Conservation (phyloP, 2,329 filamentous ascomycete species). For the Pseudogymnoascus sp. region DNA sequence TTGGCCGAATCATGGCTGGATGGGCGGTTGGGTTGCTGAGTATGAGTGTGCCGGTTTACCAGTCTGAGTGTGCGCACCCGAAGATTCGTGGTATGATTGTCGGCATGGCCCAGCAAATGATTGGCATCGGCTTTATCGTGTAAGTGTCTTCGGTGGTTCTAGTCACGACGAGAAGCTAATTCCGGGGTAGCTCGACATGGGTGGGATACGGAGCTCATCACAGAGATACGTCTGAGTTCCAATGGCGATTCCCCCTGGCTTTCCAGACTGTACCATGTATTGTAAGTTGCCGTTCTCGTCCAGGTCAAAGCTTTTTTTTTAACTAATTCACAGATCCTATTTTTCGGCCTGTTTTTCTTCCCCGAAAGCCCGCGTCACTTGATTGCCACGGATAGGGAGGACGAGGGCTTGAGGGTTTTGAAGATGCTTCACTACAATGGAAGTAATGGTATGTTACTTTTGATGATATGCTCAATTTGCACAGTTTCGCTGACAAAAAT, state of each 20-base stretch:
- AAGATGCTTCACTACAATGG: constrained; percentile 47
- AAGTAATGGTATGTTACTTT: constrained; percentile 27
- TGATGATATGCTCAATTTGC: background rate
- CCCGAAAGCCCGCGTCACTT: constrained; percentile 51
- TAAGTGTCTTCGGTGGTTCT: constrained; percentile 29
- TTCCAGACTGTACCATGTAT: constrained; percentile 51
- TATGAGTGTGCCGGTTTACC: constrained; percentile 57
- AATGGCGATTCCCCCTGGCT: constrained; percentile 33
- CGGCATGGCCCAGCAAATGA: constrained; percentile 55
- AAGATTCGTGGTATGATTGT: constrained; percentile 53
- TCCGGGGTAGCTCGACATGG: background rate
- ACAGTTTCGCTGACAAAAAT: background rate
- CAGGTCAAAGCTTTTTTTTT: background rate
- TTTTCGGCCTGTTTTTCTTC: constrained; percentile 51
- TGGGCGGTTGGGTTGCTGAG: constrained; percentile 45
- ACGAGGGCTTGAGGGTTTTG: constrained; percentile 41
- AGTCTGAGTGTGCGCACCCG: constrained; percentile 54
- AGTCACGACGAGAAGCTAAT: constrained; percentile 46
- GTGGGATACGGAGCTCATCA: constrained; percentile 11
- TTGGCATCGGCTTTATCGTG: constrained; percentile 50
- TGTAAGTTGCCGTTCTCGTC: constrained; percentile 11
- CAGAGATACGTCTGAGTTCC: background rate
- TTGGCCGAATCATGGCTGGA: constrained; percentile 48
- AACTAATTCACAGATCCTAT: constrained; percentile 22
- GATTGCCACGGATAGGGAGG: constrained; percentile 42